Conservation (phyloP, 2,329 filamentous ascomycete species). For the Aspergillus sp. region DNA sequence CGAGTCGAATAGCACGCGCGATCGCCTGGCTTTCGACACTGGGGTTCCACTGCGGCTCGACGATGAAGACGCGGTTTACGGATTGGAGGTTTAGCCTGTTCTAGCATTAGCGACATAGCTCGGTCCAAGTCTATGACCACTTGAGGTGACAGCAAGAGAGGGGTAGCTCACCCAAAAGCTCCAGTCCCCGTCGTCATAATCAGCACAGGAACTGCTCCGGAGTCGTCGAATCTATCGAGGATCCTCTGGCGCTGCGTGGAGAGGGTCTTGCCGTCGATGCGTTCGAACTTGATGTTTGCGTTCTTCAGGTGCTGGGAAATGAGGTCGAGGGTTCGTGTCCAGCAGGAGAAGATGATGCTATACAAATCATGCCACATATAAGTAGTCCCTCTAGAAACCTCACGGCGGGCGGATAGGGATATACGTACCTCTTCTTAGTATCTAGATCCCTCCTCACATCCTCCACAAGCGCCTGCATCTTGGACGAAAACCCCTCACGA, state of each 20-base stretch:
- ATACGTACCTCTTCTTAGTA: conserved; percentile 37
- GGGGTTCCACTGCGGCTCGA: conserved; percentile 62
- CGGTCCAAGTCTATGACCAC: background rate
- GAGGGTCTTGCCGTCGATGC: conserved; percentile 12
- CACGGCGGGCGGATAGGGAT: too few relatives aligned
- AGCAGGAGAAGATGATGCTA: conserved; percentile 55
- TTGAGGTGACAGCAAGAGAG: background rate
- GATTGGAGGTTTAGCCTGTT: conserved; percentile 54
- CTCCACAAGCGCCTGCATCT: conserved; percentile 28
- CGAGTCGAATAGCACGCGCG: conserved; percentile 53
- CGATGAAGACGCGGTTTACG: conserved; percentile 55
- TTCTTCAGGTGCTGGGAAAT: conserved; percentile 25
- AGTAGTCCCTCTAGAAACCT: too few relatives aligned
- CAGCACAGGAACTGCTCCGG: background rate
- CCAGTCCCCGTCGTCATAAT: conserved; percentile 19
- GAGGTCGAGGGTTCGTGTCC: conserved; percentile 50
- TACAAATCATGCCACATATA: background rate
- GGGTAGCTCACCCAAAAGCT: conserved; percentile 12
- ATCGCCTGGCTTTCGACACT: conserved; percentile 59
- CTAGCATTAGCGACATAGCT: too few relatives aligned
- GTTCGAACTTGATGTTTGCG: background rate
- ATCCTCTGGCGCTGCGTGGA: conserved; percentile 7
- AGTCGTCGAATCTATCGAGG: conserved; percentile 9
- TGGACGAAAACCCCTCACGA: conserved; percentile 2
- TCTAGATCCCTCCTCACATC: conserved; percentile 36